Evolutionary conservation across 495 filamentous ascomycete genomes (phyloP).

Genomic region (Pyrenula aspistea): DNA sequence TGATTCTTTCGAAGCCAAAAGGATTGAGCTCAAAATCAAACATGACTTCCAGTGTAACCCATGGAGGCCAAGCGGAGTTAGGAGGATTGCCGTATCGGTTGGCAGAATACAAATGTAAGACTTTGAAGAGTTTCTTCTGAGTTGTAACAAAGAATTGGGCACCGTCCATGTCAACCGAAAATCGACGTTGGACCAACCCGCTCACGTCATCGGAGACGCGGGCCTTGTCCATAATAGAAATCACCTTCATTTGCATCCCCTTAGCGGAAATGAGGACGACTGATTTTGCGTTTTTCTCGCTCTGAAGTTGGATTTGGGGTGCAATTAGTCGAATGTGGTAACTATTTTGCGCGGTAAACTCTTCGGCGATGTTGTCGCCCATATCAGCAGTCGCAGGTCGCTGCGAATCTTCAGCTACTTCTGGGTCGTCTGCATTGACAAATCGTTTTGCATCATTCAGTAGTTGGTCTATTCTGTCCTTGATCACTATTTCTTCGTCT

Average conservation of each 20-base stretch:
- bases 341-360: constrained; percentile 85
- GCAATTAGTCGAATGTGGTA: constrained; percentile 93
- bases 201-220: constrained; percentile 85
- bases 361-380: constrained; percentile 66
- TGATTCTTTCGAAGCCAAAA: constrained; percentile 89
- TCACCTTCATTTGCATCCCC: constrained; percentile 90
- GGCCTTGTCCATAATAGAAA: constrained; percentile 96
- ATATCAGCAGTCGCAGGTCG: constrained; percentile 35
- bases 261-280: constrained; percentile 90
- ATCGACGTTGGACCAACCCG: constrained; percentile 86
- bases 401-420: constrained; percentile 15
- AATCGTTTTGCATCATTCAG: constrained; percentile 75
- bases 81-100: constrained; percentile 80
- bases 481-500: constrained; percentile 52
- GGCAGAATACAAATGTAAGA: constrained; percentile 85
- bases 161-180: constrained; percentile 88
- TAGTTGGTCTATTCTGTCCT: constrained; percentile 79
- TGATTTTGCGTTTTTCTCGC: constrained; percentile 90
- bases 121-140: constrained; percentile 71
- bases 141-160: constrained; percentile 96
- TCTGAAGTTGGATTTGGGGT: constrained; percentile 93
- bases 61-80: constrained; percentile 87
- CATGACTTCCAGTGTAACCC: constrained; percentile 96
- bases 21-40: constrained; percentile 88
- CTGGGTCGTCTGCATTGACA: constrained; percentile 57